Base-by-base conservation (phyloP, 2,329 filamentous ascomycete species). In the Penicillium sumatraense region DNA sequence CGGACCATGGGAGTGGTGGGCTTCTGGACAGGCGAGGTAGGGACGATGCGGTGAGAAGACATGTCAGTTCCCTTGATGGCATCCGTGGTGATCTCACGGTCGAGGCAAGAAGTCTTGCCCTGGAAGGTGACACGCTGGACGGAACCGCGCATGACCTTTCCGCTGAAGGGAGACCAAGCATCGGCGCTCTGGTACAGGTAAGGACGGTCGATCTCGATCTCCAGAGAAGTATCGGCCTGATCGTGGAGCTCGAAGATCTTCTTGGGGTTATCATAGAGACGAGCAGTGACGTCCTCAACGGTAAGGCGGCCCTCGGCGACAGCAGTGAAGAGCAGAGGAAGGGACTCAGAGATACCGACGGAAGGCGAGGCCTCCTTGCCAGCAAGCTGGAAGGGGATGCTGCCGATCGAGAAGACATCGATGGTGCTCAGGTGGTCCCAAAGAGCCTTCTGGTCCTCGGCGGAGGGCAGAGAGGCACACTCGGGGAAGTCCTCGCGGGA, bases 221-320 rank as follows among this genome's bases (percentile, higher is more conserved):
- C 89, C 31, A 93, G 81, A 5, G 84, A 85, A 33, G 88, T 87
- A 55, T 86, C 86, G n/a, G 83, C 75, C 74, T 93, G 89, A 64
- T 93, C 89, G 62, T 93, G 89, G 48, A 93, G 83, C 77, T 93
- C 89, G 64, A 93, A 93, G 65, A 93, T 92, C 69, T 84, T 83
- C 78, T 89, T 89, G 2, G 89, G 89, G 70, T 91, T 92, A 68
- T 90, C 87, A 70, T 92, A 89, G 44, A 93, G 81, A 38, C 88
- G 85, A 52, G 76, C 70, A 69, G 85, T 88, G 70, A 93, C 83
- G 68, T 93, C 89, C 27, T 92, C 88, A 31, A 92, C 75, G 3
- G 87, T 90, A 65, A 93, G 74, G 66, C 82, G 87, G 58, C 89
- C 89, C 69, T 92, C 88, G 4, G 86, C 80, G 48, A 92, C 89